Evolutionary conservation across 1,284 basidiomycete species (phyloP).

Genomic region (Fomes fomentarius): DNA sequence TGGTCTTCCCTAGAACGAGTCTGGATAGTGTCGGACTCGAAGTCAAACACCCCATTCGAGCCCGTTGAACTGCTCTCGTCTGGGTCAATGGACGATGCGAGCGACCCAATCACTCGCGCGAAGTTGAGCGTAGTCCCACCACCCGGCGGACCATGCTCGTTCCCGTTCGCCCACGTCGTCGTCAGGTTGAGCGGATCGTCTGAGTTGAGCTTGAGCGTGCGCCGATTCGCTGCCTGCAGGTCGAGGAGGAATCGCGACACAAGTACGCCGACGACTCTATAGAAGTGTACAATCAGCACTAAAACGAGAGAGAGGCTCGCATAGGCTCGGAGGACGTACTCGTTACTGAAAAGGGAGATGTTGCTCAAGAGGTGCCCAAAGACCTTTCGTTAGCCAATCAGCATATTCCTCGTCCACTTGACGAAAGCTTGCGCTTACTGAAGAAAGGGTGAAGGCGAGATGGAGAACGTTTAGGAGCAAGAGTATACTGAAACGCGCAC

Average conservation of each 20-base stretch:
- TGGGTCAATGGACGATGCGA: neutral
- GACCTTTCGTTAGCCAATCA: neutral
- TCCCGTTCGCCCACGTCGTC: neutral
- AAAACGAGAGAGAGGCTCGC: no score
- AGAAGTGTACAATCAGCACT: neutral
- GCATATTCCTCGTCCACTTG: neutral
- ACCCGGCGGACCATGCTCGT: no score
- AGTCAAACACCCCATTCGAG: no score
- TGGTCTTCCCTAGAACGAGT: no score
- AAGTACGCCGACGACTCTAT: constrained; percentile 1
- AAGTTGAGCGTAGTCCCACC: neutral
- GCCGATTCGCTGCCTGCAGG: neutral
- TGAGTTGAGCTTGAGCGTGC: neutral
- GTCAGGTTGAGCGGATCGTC: neutral
- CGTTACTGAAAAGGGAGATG: constrained; percentile 1
- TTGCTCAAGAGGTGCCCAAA: neutral
- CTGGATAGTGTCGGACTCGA: no score
- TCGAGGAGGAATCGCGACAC: constrained; percentile 7
- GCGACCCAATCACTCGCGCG: constrained; percentile 1
- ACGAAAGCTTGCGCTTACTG: neutral
- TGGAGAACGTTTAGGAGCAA: neutral
- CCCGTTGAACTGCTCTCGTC: no score
- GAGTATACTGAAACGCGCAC: neutral
- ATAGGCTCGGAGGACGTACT: neutral
- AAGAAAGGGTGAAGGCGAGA: neutral